phyloP scores from a whole-genome alignment of 805 yeast species.

The Metschnikowia baotianmanensis region DNA sequence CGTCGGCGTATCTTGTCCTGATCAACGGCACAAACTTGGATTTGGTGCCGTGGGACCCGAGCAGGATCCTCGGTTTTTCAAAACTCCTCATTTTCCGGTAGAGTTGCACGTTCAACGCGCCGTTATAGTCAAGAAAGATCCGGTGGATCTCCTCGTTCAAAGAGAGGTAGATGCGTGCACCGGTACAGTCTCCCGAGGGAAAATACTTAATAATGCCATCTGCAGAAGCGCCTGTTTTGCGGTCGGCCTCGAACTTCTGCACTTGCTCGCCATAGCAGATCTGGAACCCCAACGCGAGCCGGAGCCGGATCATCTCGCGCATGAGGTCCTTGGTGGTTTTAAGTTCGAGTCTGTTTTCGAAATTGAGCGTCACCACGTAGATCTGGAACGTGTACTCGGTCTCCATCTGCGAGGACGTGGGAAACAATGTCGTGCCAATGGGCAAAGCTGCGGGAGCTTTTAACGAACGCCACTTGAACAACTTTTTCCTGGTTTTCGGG shows the following conservation, averaged over 20 bases:
- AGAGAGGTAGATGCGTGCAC: slow-evolving; percentile 69
- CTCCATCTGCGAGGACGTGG: slow-evolving; percentile 64
- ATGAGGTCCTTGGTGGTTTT: slow-evolving; percentile 57
- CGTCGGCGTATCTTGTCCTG: slow-evolving; percentile 74
- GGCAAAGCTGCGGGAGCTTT: slow-evolving; percentile 95
- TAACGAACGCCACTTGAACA: slow-evolving; percentile 89
- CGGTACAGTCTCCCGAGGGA: slow-evolving; percentile 44
- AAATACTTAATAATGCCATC: slow-evolving; percentile 57
- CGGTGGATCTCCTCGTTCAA: slow-evolving; percentile 85
- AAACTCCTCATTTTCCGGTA: slow-evolving; percentile 35
- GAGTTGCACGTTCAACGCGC: slow-evolving; percentile 75
- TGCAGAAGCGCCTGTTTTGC: slow-evolving; percentile 53
- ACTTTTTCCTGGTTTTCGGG: slow-evolving; percentile 55
- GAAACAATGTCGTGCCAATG: slow-evolving; percentile 73
- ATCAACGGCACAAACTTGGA: slow-evolving; percentile 41
- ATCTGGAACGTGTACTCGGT: slow-evolving; percentile 74
- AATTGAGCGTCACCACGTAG: slow-evolving; percentile 73
- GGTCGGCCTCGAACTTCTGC: slow-evolving; percentile 58
- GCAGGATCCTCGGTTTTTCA: slow-evolving; percentile 11
- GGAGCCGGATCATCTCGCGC: slow-evolving; percentile 81
- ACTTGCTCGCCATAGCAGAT: slow-evolving; percentile 75
- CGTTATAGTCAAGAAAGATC: slow-evolving; percentile 67
- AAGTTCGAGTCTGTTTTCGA: slow-evolving; percentile 51
- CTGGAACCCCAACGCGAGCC: slow-evolving; percentile 87
- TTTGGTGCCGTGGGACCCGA: slow-evolving; percentile 13